Percentiles rank a stretch among this genome's conserved stretches.
Evolutionary conservation across 1,139 yeast species (phyloP).

Genomic region (Nakaseomyces bracarensis): DNA sequence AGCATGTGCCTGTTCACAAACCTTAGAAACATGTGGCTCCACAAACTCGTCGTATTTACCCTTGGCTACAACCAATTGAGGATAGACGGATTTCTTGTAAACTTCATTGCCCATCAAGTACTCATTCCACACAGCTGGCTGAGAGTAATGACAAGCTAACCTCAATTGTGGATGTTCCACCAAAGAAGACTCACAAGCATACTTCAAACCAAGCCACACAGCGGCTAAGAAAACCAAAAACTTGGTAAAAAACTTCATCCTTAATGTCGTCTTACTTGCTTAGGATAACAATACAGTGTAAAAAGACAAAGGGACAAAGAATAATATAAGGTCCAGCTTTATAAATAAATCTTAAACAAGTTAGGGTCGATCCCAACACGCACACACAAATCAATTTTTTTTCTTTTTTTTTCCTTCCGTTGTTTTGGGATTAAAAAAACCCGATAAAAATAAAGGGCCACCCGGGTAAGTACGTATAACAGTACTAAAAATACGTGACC

Average conservation of each 20-base stretch:
- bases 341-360: no score
- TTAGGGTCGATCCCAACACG: no score
- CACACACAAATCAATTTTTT: no score
- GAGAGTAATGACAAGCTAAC: constrained; percentile 5
- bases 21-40: constrained; percentile 5
- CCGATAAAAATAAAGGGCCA: no score
- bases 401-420: no score
- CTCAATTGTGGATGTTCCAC: constrained; percentile 1
- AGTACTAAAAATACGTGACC: no score
- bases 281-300: no score
- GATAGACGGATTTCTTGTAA: constrained; percentile 3
- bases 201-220: constrained; percentile 4
- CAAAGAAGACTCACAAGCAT: constrained; percentile 3
- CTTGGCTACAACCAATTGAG: constrained; percentile 3
- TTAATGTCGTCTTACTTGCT: no score
- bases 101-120: neutral
- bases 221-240: constrained; percentile 3
- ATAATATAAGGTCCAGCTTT: no score
- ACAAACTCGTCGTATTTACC: constrained; percentile 7
- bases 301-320: no score
- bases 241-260: constrained; percentile 3
- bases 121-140: constrained; percentile 7
- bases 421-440: no score
- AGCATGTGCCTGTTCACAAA: constrained; percentile 2
- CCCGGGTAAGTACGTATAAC: no score